phyloP scores from a whole-genome alignment of 73 alveolate genomes.

The Symbiodinium pilosum region DNA sequence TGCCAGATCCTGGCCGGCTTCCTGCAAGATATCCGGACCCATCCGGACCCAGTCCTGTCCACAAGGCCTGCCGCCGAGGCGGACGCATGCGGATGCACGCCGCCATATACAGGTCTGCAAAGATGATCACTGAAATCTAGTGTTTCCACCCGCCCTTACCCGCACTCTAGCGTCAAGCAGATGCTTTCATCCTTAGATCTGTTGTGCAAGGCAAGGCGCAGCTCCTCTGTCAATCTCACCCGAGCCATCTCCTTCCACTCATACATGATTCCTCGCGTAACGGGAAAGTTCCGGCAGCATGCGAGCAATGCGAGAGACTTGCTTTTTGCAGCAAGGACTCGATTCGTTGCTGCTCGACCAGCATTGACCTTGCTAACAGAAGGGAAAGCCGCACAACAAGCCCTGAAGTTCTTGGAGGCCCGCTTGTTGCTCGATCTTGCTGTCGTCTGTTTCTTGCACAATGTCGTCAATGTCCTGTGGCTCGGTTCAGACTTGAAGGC shows the following conservation, averaged over 20 bases:
- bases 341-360: background rate
- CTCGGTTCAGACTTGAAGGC: background rate
- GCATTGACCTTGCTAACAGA: conserved; percentile 7
- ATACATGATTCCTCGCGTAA: conserved; percentile 58
- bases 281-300: too few species aligned
- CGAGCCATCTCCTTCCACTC: conserved; percentile 87
- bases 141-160: too few species aligned
- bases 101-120: too few species aligned
- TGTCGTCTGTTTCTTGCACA: conserved; percentile 63
- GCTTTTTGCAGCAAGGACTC: background rate
- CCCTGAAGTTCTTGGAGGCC: background rate
- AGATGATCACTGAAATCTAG: too few species aligned
- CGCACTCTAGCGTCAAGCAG: too few species aligned
- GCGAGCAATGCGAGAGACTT: too few species aligned
- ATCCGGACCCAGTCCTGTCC: too few species aligned
- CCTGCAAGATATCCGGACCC: too few species aligned
- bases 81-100: too few species aligned
- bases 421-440: conserved; percentile 65
- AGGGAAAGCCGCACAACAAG: background rate
- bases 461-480: conserved; percentile 54
- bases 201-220: background rate
- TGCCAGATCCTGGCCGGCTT: too few species aligned
- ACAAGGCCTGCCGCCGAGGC: too few species aligned
- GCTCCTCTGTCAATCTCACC: conserved; percentile 47
- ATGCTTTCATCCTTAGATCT: too few species aligned